These are phyloP conservation scores for Musa itinerans DNA, from an alignment of 176 grass and related monocot species.

Conservation along the genomic window DNA sequence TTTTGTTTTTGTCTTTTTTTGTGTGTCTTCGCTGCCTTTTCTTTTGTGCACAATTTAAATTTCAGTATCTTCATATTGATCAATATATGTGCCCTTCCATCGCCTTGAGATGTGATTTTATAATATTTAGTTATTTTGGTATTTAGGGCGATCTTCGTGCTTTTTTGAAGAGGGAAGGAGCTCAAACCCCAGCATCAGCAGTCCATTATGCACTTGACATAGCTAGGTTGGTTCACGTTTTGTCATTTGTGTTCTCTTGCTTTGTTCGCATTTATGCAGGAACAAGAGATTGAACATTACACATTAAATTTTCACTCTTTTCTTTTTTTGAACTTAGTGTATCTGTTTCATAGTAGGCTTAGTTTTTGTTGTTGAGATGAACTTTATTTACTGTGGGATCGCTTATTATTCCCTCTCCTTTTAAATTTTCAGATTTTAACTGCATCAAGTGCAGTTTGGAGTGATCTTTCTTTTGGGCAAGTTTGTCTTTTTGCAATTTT, in stretches of 20 bases:
- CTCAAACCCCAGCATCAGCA: constrained; percentile 48
- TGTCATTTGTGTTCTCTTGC: not conserved
- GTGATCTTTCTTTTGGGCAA: too few species aligned
- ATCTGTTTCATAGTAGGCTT: not conserved
- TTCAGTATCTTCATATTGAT: not conserved
- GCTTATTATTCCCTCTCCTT: not conserved
- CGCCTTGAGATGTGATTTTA: too few species aligned
- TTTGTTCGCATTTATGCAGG: not conserved
- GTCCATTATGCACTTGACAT: constrained; percentile 93
- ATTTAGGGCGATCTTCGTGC: constrained; percentile 77
- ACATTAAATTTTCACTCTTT: not conserved
- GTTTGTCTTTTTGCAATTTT: too few species aligned
- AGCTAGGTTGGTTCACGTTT: constrained; percentile 51
- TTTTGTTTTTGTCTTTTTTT: not conserved
- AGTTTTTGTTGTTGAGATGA: not conserved
- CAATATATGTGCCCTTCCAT: too few species aligned
- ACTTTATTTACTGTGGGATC: not conserved
- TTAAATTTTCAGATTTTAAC: not conserved
- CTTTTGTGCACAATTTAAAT: not conserved
- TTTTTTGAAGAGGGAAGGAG: constrained; percentile 44
- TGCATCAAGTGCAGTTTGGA: too few species aligned
- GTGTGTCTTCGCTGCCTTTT: not conserved
- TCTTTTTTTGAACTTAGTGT: not conserved
- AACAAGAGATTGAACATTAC: not conserved
- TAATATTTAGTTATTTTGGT: too few species aligned